phyloP scores from a whole-genome alignment of 106 monocot species.

The Chionographis japonica region DNA sequence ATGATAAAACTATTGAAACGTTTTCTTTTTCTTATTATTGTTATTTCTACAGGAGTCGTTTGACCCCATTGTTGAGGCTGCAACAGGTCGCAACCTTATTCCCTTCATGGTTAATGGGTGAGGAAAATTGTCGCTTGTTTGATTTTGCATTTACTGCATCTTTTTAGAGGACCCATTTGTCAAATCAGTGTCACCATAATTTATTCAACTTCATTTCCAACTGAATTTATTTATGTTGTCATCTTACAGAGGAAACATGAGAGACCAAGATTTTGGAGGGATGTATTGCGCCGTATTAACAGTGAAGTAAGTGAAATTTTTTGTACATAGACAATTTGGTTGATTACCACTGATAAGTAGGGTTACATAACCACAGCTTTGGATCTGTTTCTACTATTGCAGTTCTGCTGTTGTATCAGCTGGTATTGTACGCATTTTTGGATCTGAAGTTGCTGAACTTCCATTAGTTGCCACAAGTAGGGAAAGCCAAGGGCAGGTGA shows the following conservation, averaged over 20 bases:
- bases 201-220: neutral
- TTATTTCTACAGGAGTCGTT: constrained; percentile 70
- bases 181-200: neutral
- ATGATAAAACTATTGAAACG: neutral
- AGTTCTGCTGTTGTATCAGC: constrained; percentile 83
- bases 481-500: constrained; percentile 77
- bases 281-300: constrained; percentile 85
- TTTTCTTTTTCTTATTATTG: neutral
- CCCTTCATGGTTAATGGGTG: constrained; percentile 96
- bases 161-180: neutral
- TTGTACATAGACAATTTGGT: neutral
- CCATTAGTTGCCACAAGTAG: constrained; percentile 86
- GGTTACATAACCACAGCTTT: neutral
- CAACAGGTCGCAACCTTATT: constrained; percentile 82
- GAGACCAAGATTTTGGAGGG: constrained; percentile 89
- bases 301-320: constrained; percentile 46
- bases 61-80: constrained; percentile 86
- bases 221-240: constrained; percentile 3
- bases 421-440: constrained; percentile 79
- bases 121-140: neutral
- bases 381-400: constrained; percentile 6
- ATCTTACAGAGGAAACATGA: constrained; percentile 45
- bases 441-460: constrained; percentile 84
- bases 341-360: neutral
- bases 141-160: neutral